These are phyloP conservation scores for Penicillium sp. DNA, from an alignment of 2,329 filamentous ascomycete genomes.

Conservation along the genomic window DNA sequence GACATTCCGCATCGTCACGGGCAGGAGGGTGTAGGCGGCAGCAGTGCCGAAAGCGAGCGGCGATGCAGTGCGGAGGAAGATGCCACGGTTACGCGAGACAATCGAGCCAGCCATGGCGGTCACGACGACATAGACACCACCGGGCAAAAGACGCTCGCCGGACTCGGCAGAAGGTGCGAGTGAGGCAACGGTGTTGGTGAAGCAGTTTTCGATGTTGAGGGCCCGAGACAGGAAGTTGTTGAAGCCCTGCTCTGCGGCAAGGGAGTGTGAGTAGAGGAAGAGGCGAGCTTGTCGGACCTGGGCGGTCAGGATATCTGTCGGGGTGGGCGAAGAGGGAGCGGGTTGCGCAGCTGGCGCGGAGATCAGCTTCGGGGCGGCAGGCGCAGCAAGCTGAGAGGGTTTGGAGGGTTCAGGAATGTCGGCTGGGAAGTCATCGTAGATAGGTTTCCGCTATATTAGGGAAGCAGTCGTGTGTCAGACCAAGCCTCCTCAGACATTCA, in stretches of 20 bases:
- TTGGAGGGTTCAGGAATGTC: constrained; percentile 32
- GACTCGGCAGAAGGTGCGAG: constrained; percentile 82
- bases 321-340: constrained; percentile 59
- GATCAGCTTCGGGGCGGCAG: constrained; percentile 18
- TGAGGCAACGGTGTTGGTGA: constrained; percentile 84
- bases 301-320: constrained; percentile 82
- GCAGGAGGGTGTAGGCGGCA: constrained; percentile 80
- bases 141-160: constrained; percentile 86
- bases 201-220: constrained; percentile 81
- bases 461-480: constrained; percentile 19
- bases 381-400: constrained; percentile 18
- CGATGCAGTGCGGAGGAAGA: constrained; percentile 73
- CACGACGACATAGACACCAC: constrained; percentile 87
- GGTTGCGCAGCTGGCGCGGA: constrained; percentile 21
- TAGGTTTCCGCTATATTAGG: constrained; percentile 41
- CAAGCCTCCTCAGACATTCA: background rate
- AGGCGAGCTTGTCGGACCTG: constrained; percentile 80
- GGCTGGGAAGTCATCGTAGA: constrained; percentile 44
- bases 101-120: constrained; percentile 94
- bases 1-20: constrained; percentile 86
- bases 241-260: constrained; percentile 74
- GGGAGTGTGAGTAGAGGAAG: constrained; percentile 73
- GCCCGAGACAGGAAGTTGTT: constrained; percentile 78
- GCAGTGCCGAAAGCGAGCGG: constrained; percentile 78
- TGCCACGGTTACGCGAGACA: constrained; percentile 79